Percentiles rank a stretch among this genome's conserved stretches.
These are phyloP conservation scores for Dalbergia oliveri DNA, from an alignment of 306 rosid species.

Conservation along the genomic window DNA sequence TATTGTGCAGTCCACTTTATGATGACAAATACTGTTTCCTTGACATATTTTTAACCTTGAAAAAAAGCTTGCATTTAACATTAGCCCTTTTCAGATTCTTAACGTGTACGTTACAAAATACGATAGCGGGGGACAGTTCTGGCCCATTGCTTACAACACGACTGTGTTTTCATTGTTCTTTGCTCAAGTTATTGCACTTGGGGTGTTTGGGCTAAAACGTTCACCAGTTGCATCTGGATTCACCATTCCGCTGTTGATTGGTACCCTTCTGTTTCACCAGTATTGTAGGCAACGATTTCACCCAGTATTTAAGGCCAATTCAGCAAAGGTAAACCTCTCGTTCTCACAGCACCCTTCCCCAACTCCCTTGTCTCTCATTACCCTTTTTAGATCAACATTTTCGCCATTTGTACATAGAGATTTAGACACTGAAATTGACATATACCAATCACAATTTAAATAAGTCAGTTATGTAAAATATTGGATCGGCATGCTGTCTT, in stretches of 20 bases:
- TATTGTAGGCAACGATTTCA: conserved; percentile 88
- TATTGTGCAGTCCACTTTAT: not conserved
- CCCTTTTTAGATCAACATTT: not conserved
- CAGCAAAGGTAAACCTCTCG: conserved; percentile 78
- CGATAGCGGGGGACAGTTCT: conserved; percentile 75
- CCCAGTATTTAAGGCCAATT: conserved; percentile 61
- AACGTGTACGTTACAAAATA: conserved; percentile 82
- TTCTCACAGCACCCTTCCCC: conserved; percentile 16
- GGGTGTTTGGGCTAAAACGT: conserved; percentile 79
- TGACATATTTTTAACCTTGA: conserved; percentile 9
- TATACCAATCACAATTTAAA: too few species aligned
- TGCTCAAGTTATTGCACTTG: conserved; percentile 85
- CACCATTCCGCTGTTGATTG: conserved; percentile 76
- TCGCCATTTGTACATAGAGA: too few species aligned
- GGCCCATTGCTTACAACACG: conserved; percentile 90
- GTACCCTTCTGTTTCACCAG: conserved; percentile 83
- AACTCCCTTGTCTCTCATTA: not conserved
- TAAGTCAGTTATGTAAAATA: too few species aligned
- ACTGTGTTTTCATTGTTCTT: conserved; percentile 70
- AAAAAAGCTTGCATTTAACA: conserved; percentile 18
- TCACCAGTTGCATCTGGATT: conserved; percentile 87
- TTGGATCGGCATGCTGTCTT: too few species aligned
- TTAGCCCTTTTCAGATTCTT: conserved; percentile 63
- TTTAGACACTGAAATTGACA: too few species aligned
- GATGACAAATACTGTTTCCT: not conserved